Conservation (phyloP, 768 basidiomycete genomes). For the Podaxis mareebaensis region DNA sequence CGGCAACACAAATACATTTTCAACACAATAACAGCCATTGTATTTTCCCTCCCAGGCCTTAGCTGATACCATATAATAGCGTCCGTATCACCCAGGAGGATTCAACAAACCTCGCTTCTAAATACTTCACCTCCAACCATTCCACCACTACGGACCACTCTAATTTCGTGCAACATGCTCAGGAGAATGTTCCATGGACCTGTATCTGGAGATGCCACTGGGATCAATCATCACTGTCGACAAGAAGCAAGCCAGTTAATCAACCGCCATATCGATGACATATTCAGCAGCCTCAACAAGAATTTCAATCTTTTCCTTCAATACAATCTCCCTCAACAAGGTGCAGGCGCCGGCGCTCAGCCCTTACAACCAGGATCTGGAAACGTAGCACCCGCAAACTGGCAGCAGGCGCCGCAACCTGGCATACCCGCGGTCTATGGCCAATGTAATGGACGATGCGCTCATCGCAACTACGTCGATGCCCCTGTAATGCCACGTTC, state of each 20-base stretch:
- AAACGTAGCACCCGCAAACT: background rate
- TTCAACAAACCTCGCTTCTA: background rate
- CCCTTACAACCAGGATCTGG: background rate
- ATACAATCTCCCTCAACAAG: background rate
- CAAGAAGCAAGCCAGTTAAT: background rate
- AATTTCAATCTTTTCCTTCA: background rate
- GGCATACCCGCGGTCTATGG: too few relatives aligned
- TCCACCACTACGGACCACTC: background rate
- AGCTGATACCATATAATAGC: too few relatives aligned
- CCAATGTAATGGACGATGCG: too few relatives aligned
- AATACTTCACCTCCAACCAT: background rate
- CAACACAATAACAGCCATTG: too few relatives aligned
- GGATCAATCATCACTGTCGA: background rate
- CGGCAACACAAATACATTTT: too few relatives aligned
- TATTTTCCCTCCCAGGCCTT: too few relatives aligned
- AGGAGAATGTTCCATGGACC: background rate
- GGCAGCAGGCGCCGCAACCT: background rate
- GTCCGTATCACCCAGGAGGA: too few relatives aligned
- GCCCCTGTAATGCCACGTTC: too few relatives aligned
- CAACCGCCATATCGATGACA: slow-evolving; percentile 2
- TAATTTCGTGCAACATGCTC: background rate
- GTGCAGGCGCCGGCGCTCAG: background rate
- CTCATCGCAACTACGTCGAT: too few relatives aligned
- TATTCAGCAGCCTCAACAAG: background rate
- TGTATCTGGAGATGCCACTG: background rate